A percentile compares a stretch with the other conserved stretches of the same genome.
phyloP scores from a whole-genome alignment of 331 rosid genomes.

The Cydonia oblonga region DNA sequence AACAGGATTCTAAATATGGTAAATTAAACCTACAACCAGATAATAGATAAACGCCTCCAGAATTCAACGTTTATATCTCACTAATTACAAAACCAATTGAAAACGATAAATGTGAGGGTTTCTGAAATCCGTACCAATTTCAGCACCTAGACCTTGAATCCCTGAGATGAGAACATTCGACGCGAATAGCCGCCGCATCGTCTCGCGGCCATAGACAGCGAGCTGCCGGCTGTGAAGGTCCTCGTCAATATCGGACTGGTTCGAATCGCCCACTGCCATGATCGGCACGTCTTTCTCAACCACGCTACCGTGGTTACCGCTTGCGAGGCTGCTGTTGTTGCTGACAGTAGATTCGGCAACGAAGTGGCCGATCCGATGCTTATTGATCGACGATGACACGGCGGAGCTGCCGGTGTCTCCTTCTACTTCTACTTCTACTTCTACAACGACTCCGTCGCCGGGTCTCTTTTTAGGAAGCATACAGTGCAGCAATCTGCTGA shows the following conservation, averaged over 20 bases:
- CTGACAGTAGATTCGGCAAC: slow-evolving; percentile 38
- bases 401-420: slow-evolving; percentile 6
- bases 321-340: slow-evolving; percentile 10
- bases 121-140: slow-evolving; percentile 42
- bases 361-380: slow-evolving; percentile 41
- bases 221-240: slow-evolving; percentile 97
- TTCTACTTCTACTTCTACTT: slow-evolving; percentile 34
- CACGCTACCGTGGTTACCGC: slow-evolving; percentile 7
- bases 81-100: neutral
- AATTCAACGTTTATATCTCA: neutral
- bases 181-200: slow-evolving; percentile 78
- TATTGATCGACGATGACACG: slow-evolving; percentile 33
- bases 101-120: neutral
- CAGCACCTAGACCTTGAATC: slow-evolving; percentile 91
- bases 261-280: slow-evolving; percentile 58
- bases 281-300: slow-evolving; percentile 18
- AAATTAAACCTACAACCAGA: neutral
- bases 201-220: slow-evolving; percentile 93
- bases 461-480: slow-evolving; percentile 98
- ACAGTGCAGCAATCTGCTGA: slow-evolving; percentile 75
- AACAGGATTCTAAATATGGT: too few relatives aligned
- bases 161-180: slow-evolving; percentile 76
- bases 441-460: slow-evolving; percentile 68
- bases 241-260: slow-evolving; percentile 65
- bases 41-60: neutral